phyloP scores from a whole-genome alignment of 2,329 filamentous ascomycete genomes.

The Waltergamsia citrina region DNA sequence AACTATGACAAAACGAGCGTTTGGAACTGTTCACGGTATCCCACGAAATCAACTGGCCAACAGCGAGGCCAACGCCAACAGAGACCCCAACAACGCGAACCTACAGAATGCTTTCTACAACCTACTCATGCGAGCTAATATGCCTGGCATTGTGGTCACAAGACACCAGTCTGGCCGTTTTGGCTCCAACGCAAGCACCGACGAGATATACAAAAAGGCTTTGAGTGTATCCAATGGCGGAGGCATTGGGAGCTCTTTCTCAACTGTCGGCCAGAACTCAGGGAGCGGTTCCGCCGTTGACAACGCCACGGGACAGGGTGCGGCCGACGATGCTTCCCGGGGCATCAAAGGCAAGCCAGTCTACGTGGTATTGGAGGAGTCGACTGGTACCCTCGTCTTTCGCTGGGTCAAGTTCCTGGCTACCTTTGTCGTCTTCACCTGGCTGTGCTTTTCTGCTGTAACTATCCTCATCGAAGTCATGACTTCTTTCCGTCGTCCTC shows the following conservation, averaged over 20 bases:
- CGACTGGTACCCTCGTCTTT: conserved; percentile 68
- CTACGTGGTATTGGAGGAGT: conserved; percentile 93
- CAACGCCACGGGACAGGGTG: conserved; percentile 42
- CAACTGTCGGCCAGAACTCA: conserved; percentile 1
- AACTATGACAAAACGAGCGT: conserved; percentile 11
- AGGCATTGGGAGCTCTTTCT: background rate
- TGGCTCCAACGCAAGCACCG: conserved; percentile 69
- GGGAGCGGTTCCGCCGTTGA: conserved; percentile 9
- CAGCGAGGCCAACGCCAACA: conserved; percentile 85
- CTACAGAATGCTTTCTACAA: conserved; percentile 93
- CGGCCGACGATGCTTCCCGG: conserved; percentile 42
- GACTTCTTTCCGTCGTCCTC: conserved; percentile 57
- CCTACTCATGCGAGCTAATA: conserved; percentile 79
- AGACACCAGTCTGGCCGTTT: conserved; percentile 81
- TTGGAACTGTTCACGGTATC: conserved; percentile 36
- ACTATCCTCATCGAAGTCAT: conserved; percentile 77
- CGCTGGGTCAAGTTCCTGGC: conserved; percentile 85
- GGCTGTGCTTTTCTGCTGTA: conserved; percentile 69
- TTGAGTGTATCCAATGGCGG: conserved; percentile 32
- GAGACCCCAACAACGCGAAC: conserved; percentile 77
- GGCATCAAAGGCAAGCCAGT: conserved; percentile 79
- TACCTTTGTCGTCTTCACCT: conserved; percentile 69
- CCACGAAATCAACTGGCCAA: conserved; percentile 65
- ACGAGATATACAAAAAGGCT: conserved; percentile 70
- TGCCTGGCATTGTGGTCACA: conserved; percentile 88